Evolutionary conservation across 306 rosid genomes (phyloP).

Genomic region (Ammopiptanthus mongolicus): DNA sequence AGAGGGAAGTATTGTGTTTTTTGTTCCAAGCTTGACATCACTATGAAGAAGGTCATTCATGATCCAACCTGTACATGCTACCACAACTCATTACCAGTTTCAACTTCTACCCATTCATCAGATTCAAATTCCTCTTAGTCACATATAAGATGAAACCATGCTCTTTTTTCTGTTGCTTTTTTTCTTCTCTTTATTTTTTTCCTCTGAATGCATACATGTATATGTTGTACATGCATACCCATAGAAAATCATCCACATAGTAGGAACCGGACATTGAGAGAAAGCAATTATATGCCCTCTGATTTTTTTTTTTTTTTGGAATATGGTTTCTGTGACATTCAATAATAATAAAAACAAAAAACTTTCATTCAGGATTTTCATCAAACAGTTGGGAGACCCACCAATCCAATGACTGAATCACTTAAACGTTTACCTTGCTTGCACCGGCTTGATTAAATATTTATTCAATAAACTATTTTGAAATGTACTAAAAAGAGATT

Average conservation of each 20-base stretch:
- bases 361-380: conserved; percentile 20
- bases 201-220: conserved; percentile 13
- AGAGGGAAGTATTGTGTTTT: conserved; percentile 64
- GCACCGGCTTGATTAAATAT: not conserved
- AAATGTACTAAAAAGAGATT: no score
- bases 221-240: conserved; percentile 26
- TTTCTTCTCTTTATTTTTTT: not conserved
- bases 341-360: not conserved
- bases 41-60: conserved; percentile 53
- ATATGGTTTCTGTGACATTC: not conserved
- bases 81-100: conserved; percentile 34
- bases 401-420: not conserved
- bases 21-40: conserved; percentile 69
- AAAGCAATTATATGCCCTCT: conserved; percentile 8
- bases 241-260: conserved; percentile 7
- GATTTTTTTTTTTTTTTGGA: not conserved
- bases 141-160: conserved; percentile 5
- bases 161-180: not conserved
- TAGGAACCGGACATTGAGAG: not conserved
- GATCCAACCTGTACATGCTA: conserved; percentile 63
- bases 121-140: conserved; percentile 42
- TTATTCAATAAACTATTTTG: no score
- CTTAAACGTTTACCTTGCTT: not conserved
- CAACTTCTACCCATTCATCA: conserved; percentile 42
- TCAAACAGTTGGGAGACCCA: conserved; percentile 25